Conservation (phyloP, 108 stramenopile genomes). For the Cyclotella atomus region DNA sequence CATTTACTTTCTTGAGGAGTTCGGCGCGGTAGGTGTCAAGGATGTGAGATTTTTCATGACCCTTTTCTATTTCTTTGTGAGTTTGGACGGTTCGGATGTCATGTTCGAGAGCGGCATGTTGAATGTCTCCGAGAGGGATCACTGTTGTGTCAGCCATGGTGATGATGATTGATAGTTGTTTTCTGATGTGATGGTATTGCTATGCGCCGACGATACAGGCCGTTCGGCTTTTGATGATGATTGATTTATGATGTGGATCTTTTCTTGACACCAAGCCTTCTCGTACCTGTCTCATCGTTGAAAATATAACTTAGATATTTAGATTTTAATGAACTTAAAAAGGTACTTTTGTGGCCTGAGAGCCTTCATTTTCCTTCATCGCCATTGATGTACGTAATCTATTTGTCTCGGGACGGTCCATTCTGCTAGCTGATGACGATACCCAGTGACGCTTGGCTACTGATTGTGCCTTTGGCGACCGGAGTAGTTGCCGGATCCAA, state of each 20-base stretch:
- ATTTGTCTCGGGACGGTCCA: no score
- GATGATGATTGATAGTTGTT: neutral
- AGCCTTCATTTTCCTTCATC: no score
- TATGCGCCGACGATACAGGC: no score
- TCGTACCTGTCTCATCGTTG: no score
- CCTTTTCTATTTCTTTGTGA: slow-evolving; percentile 19
- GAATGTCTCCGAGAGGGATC: slow-evolving; percentile 19
- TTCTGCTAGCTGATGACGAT: slow-evolving; percentile 43
- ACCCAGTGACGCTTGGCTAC: slow-evolving; percentile 43
- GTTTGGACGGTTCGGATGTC: slow-evolving; percentile 37
- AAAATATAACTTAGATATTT: no score
- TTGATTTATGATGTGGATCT: no score
- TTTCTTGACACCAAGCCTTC: no score
- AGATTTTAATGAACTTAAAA: no score
- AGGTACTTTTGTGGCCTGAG: no score
- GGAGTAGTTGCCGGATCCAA: slow-evolving; percentile 39
- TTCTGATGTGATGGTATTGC: neutral
- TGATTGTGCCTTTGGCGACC: slow-evolving; percentile 24
- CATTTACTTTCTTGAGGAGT: slow-evolving; percentile 35
- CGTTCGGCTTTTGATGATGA: no score
- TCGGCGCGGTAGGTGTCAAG: slow-evolving; percentile 45
- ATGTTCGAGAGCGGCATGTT: slow-evolving; percentile 47
- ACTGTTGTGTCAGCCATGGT: slow-evolving; percentile 22
- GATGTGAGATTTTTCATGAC: slow-evolving; percentile 22
- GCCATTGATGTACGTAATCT: neutral